These are phyloP conservation scores for Plasmopara viticola DNA, from an alignment of 352 stramenopile species.

Conservation along the genomic window DNA sequence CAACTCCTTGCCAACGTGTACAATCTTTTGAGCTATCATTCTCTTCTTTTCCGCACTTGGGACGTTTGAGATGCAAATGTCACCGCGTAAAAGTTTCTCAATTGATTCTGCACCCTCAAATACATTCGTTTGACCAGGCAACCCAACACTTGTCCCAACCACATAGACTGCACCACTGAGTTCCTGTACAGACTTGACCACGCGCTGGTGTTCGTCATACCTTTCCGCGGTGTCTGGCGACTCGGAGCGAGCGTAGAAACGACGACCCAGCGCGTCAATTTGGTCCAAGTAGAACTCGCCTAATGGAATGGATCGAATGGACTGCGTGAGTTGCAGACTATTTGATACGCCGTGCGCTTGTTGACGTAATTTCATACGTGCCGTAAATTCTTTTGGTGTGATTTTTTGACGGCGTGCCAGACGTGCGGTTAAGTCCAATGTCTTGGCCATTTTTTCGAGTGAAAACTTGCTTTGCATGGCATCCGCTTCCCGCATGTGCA, in stretches of 20 bases:
- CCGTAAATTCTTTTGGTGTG: slow-evolving; percentile 86
- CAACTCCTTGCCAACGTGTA: slow-evolving; percentile 40
- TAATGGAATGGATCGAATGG: slow-evolving; percentile 49
- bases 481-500: slow-evolving; percentile 13
- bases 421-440: slow-evolving; percentile 75
- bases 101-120: slow-evolving; percentile 83
- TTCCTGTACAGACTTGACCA: slow-evolving; percentile 38
- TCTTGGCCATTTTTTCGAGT: slow-evolving; percentile 81
- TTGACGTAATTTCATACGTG: slow-evolving; percentile 88
- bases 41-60: slow-evolving; percentile 43
- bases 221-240: slow-evolving; percentile 1
- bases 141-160: slow-evolving; percentile 85
- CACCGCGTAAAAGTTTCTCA: slow-evolving; percentile 82
- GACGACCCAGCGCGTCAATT: slow-evolving; percentile 87
- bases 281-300: slow-evolving; percentile 89
- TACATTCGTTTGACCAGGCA: slow-evolving; percentile 66
- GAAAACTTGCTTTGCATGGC: slow-evolving; percentile 61
- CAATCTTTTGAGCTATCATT: slow-evolving; percentile 92
- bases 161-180: slow-evolving; percentile 77
- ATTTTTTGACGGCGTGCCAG: slow-evolving; percentile 79
- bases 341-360: slow-evolving; percentile 52
- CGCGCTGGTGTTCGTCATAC: slow-evolving; percentile 9
- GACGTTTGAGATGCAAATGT: slow-evolving; percentile 87
- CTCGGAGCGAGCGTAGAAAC: slow-evolving; percentile 70
- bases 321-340: slow-evolving; percentile 66